phyloP scores from a whole-genome alignment of 331 rosid genomes.

The Pyracantha coccinea region DNA sequence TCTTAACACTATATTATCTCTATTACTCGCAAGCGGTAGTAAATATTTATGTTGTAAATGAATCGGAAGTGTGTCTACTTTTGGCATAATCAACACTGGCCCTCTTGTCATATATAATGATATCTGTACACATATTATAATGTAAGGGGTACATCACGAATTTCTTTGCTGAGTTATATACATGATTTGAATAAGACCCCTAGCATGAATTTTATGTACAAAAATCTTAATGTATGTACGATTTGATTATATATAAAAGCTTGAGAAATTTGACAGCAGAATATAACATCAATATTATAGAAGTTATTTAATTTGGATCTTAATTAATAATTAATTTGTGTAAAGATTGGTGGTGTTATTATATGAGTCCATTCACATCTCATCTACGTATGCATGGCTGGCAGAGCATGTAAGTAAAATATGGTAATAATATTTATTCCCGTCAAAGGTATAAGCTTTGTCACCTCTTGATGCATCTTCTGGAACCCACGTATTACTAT shows the following conservation, averaged over 20 bases:
- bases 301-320: neutral
- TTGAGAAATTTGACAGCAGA: neutral
- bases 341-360: neutral
- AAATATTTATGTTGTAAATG: neutral
- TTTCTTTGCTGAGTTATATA: neutral
- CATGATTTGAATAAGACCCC: neutral
- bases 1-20: neutral
- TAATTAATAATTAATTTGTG: neutral
- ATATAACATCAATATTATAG: neutral
- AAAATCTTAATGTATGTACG: neutral
- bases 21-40: neutral
- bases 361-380: constrained; percentile 6
- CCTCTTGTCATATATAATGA: neutral
- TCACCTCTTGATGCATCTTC: neutral
- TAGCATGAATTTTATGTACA: neutral
- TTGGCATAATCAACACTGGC: neutral
- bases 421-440: no score
- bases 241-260: neutral
- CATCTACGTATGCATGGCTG: constrained; percentile 24
- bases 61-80: neutral
- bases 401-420: constrained; percentile 2
- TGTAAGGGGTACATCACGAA: neutral
- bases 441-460: no score
- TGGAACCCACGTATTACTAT: neutral
- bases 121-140: neutral